These are phyloP conservation scores for Globisporangium nodosum DNA, from an alignment of 352 stramenopile species.

Conservation along the genomic window DNA sequence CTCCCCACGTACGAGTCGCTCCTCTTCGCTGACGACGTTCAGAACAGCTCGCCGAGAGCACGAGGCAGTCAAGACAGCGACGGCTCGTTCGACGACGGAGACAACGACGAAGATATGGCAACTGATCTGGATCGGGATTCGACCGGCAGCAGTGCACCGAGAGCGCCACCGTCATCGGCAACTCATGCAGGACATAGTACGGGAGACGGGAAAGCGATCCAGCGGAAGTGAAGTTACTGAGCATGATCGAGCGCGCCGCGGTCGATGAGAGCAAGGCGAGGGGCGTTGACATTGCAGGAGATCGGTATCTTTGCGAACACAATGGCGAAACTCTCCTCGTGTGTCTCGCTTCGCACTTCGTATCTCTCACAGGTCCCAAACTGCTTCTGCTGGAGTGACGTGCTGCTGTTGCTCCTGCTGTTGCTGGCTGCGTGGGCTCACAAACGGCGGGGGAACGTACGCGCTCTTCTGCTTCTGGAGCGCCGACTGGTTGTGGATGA, in stretches of 20 bases:
- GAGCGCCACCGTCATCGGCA: too few species aligned
- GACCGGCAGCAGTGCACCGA: too few species aligned
- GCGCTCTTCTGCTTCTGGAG: slow-evolving; percentile 20
- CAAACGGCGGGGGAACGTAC: slow-evolving; percentile 50
- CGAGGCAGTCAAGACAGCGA: slow-evolving; percentile 21
- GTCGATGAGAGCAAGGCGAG: too few species aligned
- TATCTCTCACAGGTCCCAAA: slow-evolving; percentile 59
- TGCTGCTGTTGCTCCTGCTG: slow-evolving; percentile 18
- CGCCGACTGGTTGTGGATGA: slow-evolving; percentile 45
- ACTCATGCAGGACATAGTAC: too few species aligned
- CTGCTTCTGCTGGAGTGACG: slow-evolving; percentile 38
- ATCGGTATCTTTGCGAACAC: background rate
- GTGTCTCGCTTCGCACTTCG: background rate
- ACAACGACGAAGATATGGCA: slow-evolving; percentile 6
- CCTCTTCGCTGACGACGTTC: slow-evolving; percentile 9
- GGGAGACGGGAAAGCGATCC: background rate
- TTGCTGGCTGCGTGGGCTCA: slow-evolving; percentile 18
- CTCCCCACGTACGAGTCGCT: slow-evolving; percentile 11
- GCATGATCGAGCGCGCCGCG: too few species aligned
- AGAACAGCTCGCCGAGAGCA: background rate
- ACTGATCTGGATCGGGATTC: background rate
- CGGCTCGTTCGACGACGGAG: slow-evolving; percentile 18
- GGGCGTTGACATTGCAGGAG: background rate
- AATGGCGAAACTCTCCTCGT: background rate
- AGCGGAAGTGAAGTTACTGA: background rate